phyloP scores from a whole-genome alignment of 805 yeast species.

The Saccharomycopsis selenospora region DNA sequence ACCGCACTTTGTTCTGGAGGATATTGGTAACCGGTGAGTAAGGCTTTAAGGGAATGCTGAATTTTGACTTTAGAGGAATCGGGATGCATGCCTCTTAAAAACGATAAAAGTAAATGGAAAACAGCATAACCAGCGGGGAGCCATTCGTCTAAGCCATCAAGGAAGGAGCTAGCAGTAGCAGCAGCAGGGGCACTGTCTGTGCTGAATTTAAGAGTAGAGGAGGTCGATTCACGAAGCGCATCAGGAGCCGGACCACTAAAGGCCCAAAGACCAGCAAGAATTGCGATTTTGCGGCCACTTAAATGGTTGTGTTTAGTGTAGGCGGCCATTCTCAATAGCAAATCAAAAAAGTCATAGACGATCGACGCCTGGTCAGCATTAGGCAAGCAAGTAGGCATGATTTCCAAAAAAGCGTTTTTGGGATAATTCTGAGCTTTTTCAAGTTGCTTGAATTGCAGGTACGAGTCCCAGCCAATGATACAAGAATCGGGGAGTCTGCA shows the following conservation, averaged over 20 bases:
- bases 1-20: slow-evolving; percentile 54
- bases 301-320: slow-evolving; percentile 72
- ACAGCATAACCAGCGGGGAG: slow-evolving; percentile 77
- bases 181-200: slow-evolving; percentile 13
- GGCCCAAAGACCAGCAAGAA: slow-evolving; percentile 87
- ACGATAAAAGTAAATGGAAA: slow-evolving; percentile 71
- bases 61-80: slow-evolving; percentile 46
- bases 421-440: slow-evolving; percentile 66
- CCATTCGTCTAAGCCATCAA: slow-evolving; percentile 72
- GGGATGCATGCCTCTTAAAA: slow-evolving; percentile 68
- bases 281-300: slow-evolving; percentile 72
- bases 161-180: slow-evolving; percentile 36
- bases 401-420: slow-evolving; percentile 62
- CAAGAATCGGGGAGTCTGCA: slow-evolving; percentile 73
- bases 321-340: slow-evolving; percentile 68
- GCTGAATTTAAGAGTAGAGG: slow-evolving; percentile 25
- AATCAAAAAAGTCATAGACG: slow-evolving; percentile 79
- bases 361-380: slow-evolving; percentile 87
- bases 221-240: slow-evolving; percentile 16
- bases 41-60: slow-evolving; percentile 59
- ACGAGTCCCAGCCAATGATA: slow-evolving; percentile 81
- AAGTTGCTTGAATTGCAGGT: slow-evolving; percentile 55
- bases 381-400: slow-evolving; percentile 77
- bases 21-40: slow-evolving; percentile 58
- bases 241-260: slow-evolving; percentile 41